These are phyloP conservation scores for Nakataea oryzae DNA, from an alignment of 2,329 filamentous ascomycete genomes.

Conservation along the genomic window DNA sequence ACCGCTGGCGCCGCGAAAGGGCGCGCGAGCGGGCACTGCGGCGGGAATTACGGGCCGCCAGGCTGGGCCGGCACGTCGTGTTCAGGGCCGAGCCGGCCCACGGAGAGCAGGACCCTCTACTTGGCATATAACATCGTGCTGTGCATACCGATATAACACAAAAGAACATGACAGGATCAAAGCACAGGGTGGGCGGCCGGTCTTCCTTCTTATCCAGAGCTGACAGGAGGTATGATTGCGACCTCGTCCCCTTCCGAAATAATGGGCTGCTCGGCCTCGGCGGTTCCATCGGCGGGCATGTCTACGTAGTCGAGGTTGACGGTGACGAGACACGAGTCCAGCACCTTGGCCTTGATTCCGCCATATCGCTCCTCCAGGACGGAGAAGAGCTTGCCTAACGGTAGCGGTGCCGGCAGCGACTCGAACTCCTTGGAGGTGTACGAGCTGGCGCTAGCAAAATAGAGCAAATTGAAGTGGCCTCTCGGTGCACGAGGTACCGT, in stretches of 20 bases:
- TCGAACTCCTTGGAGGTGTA: constrained; percentile 62
- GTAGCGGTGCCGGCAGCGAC: constrained; percentile 53
- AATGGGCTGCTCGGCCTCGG: constrained; percentile 29
- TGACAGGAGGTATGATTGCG: constrained; percentile 79
- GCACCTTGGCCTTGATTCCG: constrained; percentile 57
- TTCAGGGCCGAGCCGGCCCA: neutral
- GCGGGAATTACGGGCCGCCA: neutral
- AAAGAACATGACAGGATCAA: neutral
- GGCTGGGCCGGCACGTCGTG: neutral
- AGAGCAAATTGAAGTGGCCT: constrained; percentile 69
- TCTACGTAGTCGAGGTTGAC: constrained; percentile 78
- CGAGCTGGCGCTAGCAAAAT: constrained; percentile 67
- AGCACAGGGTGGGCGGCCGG: neutral
- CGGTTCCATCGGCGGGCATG: constrained; percentile 34
- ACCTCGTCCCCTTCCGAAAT: constrained; percentile 73
- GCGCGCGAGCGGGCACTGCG: neutral
- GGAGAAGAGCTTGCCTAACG: constrained; percentile 52
- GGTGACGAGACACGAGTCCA: constrained; percentile 66
- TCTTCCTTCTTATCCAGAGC: constrained; percentile 52
- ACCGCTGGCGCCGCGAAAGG: constrained; percentile 3
- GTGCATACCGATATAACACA: constrained; percentile 1
- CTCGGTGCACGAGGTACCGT: constrained; percentile 35
- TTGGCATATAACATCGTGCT: constrained; percentile 8
- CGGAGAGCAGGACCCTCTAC: constrained; percentile 11
- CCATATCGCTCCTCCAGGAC: constrained; percentile 58